A percentile compares a stretch with the other conserved stretches of the same genome.
Conservation (phyloP, 2,329 filamentous ascomycete genomes). For the Annulohypoxylon truncatum region DNA sequence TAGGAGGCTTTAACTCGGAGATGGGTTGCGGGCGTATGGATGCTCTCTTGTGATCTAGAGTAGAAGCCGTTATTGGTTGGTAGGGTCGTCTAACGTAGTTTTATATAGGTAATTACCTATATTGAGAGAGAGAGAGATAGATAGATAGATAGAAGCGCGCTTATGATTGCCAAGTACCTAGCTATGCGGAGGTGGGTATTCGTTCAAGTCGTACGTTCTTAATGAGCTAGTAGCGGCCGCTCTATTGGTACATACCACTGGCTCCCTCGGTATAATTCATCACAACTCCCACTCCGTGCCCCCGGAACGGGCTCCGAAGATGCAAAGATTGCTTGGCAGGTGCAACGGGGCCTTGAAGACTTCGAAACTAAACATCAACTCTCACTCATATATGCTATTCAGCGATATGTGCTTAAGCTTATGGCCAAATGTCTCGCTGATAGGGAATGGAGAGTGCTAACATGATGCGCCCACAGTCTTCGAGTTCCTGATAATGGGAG, state of each 20-base stretch:
- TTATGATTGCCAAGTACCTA: background rate
- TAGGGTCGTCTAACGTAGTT: background rate
- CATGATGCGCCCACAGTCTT: background rate
- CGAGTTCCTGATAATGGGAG: background rate
- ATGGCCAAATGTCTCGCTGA: background rate
- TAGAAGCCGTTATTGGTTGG: slow-evolving; percentile 2
- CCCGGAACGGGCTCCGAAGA: background rate
- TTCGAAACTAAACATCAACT: background rate
- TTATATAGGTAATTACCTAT: too few relatives aligned
- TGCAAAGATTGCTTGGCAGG: background rate
- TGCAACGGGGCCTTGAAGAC: background rate
- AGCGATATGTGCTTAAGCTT: background rate
- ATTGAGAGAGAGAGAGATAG: too few relatives aligned
- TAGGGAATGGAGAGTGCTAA: background rate
- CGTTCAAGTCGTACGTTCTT: background rate
- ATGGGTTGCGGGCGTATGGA: slow-evolving; percentile 13
- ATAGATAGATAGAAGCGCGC: background rate
- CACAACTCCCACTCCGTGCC: background rate
- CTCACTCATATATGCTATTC: background rate
- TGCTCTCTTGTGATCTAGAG: background rate
- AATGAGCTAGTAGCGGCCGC: background rate
- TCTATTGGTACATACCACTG: background rate
- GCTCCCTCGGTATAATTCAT: background rate
- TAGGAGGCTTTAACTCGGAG: background rate
- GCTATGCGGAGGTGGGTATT: background rate